These are phyloP conservation scores for Urochloa ruziziensis DNA, from an alignment of 176 grass and related monocot genomes.

Conservation along the genomic window DNA sequence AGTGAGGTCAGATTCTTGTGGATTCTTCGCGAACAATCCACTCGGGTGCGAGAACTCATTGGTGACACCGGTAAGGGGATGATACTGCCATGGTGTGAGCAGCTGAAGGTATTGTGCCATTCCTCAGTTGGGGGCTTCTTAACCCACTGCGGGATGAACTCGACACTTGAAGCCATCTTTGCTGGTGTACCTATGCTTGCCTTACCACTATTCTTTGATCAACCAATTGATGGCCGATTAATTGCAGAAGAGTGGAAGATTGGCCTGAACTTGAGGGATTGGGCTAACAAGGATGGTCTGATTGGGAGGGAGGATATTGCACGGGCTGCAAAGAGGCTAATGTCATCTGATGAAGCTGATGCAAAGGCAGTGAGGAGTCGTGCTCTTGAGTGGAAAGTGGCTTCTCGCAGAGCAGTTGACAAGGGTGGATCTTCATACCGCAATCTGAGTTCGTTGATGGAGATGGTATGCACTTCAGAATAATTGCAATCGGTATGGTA, in stretches of 20 bases:
- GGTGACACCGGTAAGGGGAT: constrained; percentile 27
- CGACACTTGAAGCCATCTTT: constrained; percentile 38
- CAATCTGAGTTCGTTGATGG: constrained; percentile 46
- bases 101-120: constrained; percentile 51
- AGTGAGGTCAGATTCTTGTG: constrained; percentile 57
- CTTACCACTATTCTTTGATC: constrained; percentile 57
- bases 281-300: constrained; percentile 5
- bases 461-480: not conserved
- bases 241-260: constrained; percentile 57
- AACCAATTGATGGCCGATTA: constrained; percentile 41
- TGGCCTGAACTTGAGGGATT: constrained; percentile 39
- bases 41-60: constrained; percentile 3
- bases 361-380: constrained; percentile 31
- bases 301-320: constrained; percentile 43
- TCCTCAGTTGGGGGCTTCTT: constrained; percentile 59
- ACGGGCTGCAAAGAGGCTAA: constrained; percentile 29
- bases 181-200: constrained; percentile 51
- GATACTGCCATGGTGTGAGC: constrained; percentile 53
- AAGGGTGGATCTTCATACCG: constrained; percentile 40
- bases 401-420: constrained; percentile 11
- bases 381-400: constrained; percentile 36
- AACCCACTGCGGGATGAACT: constrained; percentile 70
- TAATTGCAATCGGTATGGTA: not conserved
- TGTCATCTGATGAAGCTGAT: constrained; percentile 33
- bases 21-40: constrained; percentile 37